Evolutionary conservation across 1,284 basidiomycete genomes (phyloP).

Genomic region (Volvariella surrecta): DNA sequence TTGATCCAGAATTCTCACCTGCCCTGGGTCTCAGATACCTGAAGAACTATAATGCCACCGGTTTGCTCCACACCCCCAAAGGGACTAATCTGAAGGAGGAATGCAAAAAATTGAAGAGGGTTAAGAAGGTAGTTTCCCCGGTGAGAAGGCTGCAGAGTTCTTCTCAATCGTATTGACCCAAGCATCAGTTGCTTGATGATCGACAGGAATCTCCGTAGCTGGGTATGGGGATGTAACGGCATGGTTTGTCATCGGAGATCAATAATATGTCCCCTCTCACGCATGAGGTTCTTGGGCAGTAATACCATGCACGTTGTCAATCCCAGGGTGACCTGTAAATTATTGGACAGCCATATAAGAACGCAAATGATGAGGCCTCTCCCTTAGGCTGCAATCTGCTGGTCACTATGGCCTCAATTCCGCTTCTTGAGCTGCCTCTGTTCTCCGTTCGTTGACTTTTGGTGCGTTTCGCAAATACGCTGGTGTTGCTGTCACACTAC

Average conservation of each 20-base stretch:
- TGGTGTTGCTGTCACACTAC: background rate
- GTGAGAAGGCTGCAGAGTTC: slow-evolving; percentile 1
- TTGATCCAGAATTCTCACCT: background rate
- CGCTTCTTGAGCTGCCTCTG: background rate
- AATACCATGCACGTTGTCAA: no score
- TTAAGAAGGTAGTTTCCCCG: slow-evolving; percentile 3
- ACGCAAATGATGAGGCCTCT: no score
- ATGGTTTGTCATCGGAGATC: no score
- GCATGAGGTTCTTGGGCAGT: no score
- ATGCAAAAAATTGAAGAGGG: slow-evolving; percentile 49
- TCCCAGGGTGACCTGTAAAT: no score
- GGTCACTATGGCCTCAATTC: background rate
- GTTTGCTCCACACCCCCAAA: slow-evolving; percentile 35
- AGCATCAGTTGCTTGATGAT: no score
- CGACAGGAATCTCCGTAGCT: no score
- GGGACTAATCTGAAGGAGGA: slow-evolving; percentile 51
- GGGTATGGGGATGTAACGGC: no score
- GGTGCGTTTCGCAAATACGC: background rate
- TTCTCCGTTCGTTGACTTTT: background rate
- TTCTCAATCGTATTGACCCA: no score
- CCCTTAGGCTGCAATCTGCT: no score
- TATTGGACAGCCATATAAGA: no score
- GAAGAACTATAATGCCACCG: slow-evolving; percentile 42
- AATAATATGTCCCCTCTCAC: no score
- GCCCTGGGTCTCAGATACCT: slow-evolving; percentile 32